Conservation (phyloP, 192 early-diverging fungal genomes). For the Paraglomus brasilianum region DNA sequence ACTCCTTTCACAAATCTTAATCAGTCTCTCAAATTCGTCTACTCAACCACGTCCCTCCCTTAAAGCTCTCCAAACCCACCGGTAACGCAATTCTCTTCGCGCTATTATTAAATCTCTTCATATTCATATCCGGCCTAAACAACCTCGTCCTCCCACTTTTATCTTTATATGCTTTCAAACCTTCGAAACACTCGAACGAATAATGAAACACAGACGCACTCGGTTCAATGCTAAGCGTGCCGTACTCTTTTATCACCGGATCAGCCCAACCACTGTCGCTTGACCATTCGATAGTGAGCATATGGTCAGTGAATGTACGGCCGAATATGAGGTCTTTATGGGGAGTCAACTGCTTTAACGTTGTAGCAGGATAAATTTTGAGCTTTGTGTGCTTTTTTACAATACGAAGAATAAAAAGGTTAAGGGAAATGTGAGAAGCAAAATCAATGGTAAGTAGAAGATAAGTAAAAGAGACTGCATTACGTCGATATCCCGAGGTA, state of each 20-base stretch:
- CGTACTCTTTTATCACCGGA: constrained; percentile 87
- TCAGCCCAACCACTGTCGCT: constrained; percentile 69
- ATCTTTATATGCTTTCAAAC: constrained; percentile 91
- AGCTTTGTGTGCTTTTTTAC: too few species aligned
- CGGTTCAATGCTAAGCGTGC: constrained; percentile 78
- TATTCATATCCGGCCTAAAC: constrained; percentile 98
- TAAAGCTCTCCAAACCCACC: constrained; percentile 40
- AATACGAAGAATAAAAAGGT: too few species aligned
- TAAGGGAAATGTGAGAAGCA: too few species aligned
- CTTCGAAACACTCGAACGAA: constrained; percentile 91
- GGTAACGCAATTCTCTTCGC: constrained; percentile 83
- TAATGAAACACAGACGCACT: constrained; percentile 93
- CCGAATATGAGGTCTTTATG: constrained; percentile 82
- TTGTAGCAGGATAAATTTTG: too few species aligned
- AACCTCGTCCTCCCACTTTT: constrained; percentile 81
- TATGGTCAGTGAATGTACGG: constrained; percentile 91
- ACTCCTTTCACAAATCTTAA: too few species aligned
- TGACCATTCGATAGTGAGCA: constrained; percentile 87
- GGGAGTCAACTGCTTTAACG: constrained; percentile 56
- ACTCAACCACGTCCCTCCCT: too few species aligned
- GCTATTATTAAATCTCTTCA: constrained; percentile 81
- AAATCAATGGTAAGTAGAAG: too few species aligned
- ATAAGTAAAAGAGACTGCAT: too few species aligned
- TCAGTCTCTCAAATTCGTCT: too few species aligned
- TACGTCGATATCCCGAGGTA: too few species aligned